Conservation (phyloP, 2,329 filamentous ascomycete species). For the Penicillium oxalicum region DNA sequence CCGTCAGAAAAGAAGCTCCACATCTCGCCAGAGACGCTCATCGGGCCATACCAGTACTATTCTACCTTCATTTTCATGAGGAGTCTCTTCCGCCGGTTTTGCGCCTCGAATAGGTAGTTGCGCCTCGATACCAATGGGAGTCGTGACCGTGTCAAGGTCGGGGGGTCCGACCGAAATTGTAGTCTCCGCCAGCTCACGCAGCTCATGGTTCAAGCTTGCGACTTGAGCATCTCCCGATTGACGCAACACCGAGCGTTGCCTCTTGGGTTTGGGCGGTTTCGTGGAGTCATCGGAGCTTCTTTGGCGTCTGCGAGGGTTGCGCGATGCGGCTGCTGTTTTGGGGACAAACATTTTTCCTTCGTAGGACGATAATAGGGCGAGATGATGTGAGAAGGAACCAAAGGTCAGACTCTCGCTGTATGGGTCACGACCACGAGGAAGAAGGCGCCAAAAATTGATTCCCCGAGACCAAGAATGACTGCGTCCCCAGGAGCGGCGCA, state of each 20-base stretch:
- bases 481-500: too few relatives aligned
- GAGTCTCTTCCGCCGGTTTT: slow-evolving; percentile 34
- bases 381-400: neutral
- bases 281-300: slow-evolving; percentile 42
- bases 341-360: slow-evolving; percentile 35
- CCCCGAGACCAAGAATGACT: too few relatives aligned
- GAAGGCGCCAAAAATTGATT: neutral
- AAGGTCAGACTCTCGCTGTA: neutral
- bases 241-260: slow-evolving; percentile 41
- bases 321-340: slow-evolving; percentile 27
- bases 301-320: slow-evolving; percentile 36
- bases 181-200: slow-evolving; percentile 14
- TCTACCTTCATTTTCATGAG: slow-evolving; percentile 27
- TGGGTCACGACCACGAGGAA: slow-evolving; percentile 6
- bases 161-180: slow-evolving; percentile 9
- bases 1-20: neutral
- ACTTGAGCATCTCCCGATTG: slow-evolving; percentile 30
- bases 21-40: neutral
- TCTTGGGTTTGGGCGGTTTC: slow-evolving; percentile 42
- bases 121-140: slow-evolving; percentile 19
- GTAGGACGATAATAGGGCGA: neutral
- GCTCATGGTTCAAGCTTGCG: slow-evolving; percentile 15
- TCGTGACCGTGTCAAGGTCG: slow-evolving; percentile 11
- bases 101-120: slow-evolving; percentile 33
- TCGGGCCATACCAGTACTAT: slow-evolving; percentile 32